Evolutionary conservation across 495 filamentous ascomycete genomes (phyloP), one percentile per base, ranked within the genome.

Genomic region (Trichoderma erinaceum): DNA sequence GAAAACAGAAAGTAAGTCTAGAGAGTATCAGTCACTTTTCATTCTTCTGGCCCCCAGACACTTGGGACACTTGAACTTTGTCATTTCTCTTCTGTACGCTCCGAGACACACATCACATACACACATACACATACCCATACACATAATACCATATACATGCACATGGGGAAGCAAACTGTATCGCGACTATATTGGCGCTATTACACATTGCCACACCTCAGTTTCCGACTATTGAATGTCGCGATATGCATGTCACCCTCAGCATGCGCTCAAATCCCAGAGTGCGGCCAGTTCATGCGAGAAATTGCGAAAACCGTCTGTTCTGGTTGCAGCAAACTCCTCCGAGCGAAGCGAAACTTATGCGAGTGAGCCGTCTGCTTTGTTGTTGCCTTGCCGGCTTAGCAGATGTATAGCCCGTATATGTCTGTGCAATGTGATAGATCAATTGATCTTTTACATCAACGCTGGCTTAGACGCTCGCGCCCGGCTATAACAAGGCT

Each of bases 1-100:
- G 90, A 71, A 92, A 92, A 77, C 89, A 91, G 78, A 91, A 91
- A 81, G 86, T 87, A 70, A 78, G 84, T 78, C 43, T 61, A 69
- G 64, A 64, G 41, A 13, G 18, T 68, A 68, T 74, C 66, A 29
- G 16, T 65, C 66, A 68, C 29, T 52, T 65, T 58, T 58, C 58
- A 66, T 41, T 66, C n/a, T 21, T 3, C n/a, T 52, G 48, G 48
- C n/a, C n/a, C 18, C 18, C 15, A 10, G n/a, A 52, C 8, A n/a
- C 43, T 52, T 52, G 48, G 48, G 48, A 18, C 16, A n/a, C 21
- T 61, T 48, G 12, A 68, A 32, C 18, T 64, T 10, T 41, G 48
- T 43, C 41, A 52, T 66, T 70, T 67, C 56, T 21, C 27, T 58
- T 32, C 7, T 18, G 23, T 61, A 29, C 23, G 23, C 56, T 61